These are phyloP conservation scores for Paxillus ammoniavirescens DNA, from an alignment of 768 basidiomycete species.

Conservation along the genomic window DNA sequence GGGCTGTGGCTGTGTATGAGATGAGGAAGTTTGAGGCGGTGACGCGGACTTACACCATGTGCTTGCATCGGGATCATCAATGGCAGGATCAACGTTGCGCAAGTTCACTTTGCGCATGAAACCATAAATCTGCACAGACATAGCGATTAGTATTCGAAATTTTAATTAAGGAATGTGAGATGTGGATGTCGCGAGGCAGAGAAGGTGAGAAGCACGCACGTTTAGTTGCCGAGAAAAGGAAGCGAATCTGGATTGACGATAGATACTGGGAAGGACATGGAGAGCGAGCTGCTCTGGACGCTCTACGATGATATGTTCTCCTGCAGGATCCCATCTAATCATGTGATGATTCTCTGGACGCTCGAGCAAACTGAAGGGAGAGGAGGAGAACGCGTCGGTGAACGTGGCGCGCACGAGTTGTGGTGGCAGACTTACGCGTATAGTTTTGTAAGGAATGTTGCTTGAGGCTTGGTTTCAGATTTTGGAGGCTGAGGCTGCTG, in stretches of 20 bases:
- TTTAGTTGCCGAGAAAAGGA: conserved; percentile 98
- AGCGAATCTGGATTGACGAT: conserved; percentile 95
- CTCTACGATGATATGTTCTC: conserved; percentile 95
- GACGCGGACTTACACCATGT: conserved; percentile 81
- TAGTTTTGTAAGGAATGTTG: conserved; percentile 95
- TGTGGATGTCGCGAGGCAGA: conserved; percentile 17
- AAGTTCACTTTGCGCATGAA: conserved; percentile 98
- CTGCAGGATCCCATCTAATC: conserved; percentile 94
- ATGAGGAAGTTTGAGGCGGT: conserved; percentile 15
- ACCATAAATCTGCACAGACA: conserved; percentile 79
- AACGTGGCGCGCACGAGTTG: conserved; percentile 6
- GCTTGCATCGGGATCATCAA: conserved; percentile 93
- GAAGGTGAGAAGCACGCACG: conserved; percentile 52
- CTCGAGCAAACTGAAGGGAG: conserved; percentile 66
- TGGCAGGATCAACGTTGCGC: conserved; percentile 91
- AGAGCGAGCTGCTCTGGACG: conserved; percentile 90
- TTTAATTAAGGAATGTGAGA: conserved; percentile 23
- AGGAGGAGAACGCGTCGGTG: conserved; percentile 14
- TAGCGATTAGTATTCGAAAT: conserved; percentile 4
- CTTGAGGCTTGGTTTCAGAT: conserved; percentile 79
- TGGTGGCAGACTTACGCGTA: conserved; percentile 71
- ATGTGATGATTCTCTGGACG: conserved; percentile 93
- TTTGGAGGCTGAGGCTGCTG: conserved; percentile 54
- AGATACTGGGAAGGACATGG: conserved; percentile 90
- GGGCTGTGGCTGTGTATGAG: conserved; percentile 51